Evolutionary conservation across 2,329 filamentous ascomycete genomes (phyloP), one percentile per base, ranked within the genome.

Genomic region (Remersonia thermophila): DNA sequence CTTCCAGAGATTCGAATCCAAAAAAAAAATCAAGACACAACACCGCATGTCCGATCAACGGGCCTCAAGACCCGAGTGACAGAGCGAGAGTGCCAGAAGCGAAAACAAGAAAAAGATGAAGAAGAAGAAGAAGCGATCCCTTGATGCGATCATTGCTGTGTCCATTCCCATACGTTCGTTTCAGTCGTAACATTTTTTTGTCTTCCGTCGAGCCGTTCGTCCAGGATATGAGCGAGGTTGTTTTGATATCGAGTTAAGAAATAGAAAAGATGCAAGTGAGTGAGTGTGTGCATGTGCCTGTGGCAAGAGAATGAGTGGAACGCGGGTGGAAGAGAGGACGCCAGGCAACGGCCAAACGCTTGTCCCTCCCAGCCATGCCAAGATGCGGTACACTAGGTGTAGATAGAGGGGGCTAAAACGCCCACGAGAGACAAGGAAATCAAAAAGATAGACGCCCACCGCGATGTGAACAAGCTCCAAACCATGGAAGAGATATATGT

Each of bases 401-500:
- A n/a, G n/a, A n/a, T n/a, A n/a, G n/a, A n/a, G n/a, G n/a, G n/a
- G n/a, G n/a, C n/a, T n/a, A n/a, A n/a, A n/a, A n/a, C n/a, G n/a
- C 36, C 36, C 23, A 39, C 9, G n/a, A n/a, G 13, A 35, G 35
- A 38, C 20, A 35, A 27, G 23, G 27, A 31, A 36, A 40, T 12
- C 14, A 32, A 29, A 11, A 37, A 34, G 29, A 35, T 27, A 32
- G 25, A 39, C 31, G 37, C 39, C 46, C 40, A 40, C 46, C 35
- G 43, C 26, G 40, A 47, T 40, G 43, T 48, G 41, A 48, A 47
- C 42, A 45, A 33, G 33, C 39, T 38, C 38, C 39, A 38, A 40
- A 35, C 32, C 20, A 23, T 23, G 20, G 20, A 23, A 23, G 20
- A 23, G 38, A 42, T 43, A 44, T 43, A 45, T 45, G 43, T 45